These are phyloP conservation scores for Sabuloglossum arenarium DNA, from an alignment of 495 filamentous ascomycete genomes.

Conservation along the genomic window DNA sequence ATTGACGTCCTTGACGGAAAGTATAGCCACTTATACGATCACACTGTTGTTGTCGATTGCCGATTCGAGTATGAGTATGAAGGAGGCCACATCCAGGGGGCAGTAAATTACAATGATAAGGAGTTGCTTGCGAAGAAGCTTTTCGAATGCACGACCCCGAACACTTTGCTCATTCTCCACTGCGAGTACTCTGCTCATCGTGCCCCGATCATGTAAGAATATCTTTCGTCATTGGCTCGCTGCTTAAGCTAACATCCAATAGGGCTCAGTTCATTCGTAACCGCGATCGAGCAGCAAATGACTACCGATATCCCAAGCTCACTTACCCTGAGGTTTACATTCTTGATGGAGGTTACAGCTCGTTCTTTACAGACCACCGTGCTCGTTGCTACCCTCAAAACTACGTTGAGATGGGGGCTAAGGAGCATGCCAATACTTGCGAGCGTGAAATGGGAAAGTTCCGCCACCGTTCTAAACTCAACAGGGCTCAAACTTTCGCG, in stretches of 20 bases:
- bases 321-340: conserved; percentile 94
- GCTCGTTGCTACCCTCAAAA: conserved; percentile 74
- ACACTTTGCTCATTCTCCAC: conserved; percentile 75
- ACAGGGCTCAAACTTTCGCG: conserved; percentile 81
- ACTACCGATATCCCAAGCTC: conserved; percentile 62
- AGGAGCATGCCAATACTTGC: conserved; percentile 74
- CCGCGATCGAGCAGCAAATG: conserved; percentile 66
- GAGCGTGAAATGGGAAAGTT: conserved; percentile 87
- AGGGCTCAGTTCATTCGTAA: conserved; percentile 67
- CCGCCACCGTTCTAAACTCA: conserved; percentile 58
- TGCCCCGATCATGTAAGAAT: conserved; percentile 66
- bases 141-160: conserved; percentile 40
- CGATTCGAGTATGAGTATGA: conserved; percentile 98
- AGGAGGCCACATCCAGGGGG: conserved; percentile 82
- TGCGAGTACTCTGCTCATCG: conserved; percentile 97
- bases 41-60: conserved; percentile 78
- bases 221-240: background rate
- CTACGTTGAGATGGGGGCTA: conserved; percentile 86
- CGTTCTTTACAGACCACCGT: conserved; percentile 64
- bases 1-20: conserved; percentile 73
- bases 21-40: conserved; percentile 49
- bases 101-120: conserved; percentile 91
- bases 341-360: conserved; percentile 85
- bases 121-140: conserved; percentile 60
- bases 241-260: conserved; percentile 7